These are phyloP conservation scores for Coemansia biformis DNA, from an alignment of 192 early-diverging fungal genomes.

Conservation along the genomic window DNA sequence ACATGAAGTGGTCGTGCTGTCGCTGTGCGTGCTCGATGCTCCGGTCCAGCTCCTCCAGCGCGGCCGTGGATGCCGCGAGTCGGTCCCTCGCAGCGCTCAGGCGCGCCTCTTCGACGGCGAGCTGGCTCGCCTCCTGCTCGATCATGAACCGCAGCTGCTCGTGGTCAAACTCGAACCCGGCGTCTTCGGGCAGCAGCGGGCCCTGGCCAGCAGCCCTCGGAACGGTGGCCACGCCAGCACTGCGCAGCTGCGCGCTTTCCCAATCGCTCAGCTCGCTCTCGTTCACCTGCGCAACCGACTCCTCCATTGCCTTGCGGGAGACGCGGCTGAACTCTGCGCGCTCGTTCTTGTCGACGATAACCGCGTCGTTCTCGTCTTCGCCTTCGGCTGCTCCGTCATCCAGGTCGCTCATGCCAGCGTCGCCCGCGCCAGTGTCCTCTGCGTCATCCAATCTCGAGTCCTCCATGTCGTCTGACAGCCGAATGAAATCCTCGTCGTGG, in stretches of 20 bases:
- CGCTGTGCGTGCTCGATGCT: slow-evolving; percentile 16
- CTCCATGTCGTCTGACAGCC: slow-evolving; percentile 13
- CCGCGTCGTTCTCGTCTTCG: slow-evolving; percentile 27
- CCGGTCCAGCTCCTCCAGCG: slow-evolving; percentile 8
- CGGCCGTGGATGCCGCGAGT: slow-evolving; percentile 5
- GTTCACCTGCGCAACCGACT: slow-evolving; percentile 29
- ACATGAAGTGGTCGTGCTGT: slow-evolving; percentile 36
- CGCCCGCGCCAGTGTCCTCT: not conserved
- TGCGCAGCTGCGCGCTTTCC: slow-evolving; percentile 43
- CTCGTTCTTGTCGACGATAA: slow-evolving; percentile 35
- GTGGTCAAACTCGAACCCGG: slow-evolving; percentile 22
- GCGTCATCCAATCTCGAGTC: slow-evolving; percentile 4
- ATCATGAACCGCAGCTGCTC: slow-evolving; percentile 25
- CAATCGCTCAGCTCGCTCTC: slow-evolving; percentile 39
- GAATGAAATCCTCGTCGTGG: slow-evolving; percentile 26
- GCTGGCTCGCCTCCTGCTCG: slow-evolving; percentile 27
- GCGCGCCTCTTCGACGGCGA: slow-evolving; percentile 20
- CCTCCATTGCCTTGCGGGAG: slow-evolving; percentile 18
- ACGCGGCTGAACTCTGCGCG: slow-evolving; percentile 16
- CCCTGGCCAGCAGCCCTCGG: no score
- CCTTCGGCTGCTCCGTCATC: slow-evolving; percentile 16
- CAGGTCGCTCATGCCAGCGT: not conserved
- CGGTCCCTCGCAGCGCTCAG: slow-evolving; percentile 12
- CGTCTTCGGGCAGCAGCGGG: slow-evolving; percentile 11
- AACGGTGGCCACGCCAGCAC: slow-evolving; percentile 18